These are phyloP conservation scores for Aspergillus bombycis DNA, from an alignment of 2,329 filamentous ascomycete genomes.

Conservation along the genomic window DNA sequence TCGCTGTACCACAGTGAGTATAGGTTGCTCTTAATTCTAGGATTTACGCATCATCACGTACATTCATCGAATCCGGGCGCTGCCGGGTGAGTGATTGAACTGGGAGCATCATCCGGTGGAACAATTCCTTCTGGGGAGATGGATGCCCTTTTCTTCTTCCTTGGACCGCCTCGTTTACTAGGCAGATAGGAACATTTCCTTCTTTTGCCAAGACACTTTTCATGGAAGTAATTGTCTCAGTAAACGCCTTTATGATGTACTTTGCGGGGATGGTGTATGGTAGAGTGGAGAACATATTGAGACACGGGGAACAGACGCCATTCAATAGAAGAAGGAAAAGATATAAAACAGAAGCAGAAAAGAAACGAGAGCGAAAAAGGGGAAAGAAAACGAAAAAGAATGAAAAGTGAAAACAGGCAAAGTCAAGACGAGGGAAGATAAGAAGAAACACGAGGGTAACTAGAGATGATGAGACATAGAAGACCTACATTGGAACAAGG, in stretches of 20 bases:
- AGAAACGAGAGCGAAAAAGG: slow-evolving; percentile 1
- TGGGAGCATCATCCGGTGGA: slow-evolving; percentile 25
- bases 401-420: background rate
- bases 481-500: slow-evolving; percentile 47
- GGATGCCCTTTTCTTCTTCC: slow-evolving; percentile 43
- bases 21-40: slow-evolving; percentile 1
- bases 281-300: background rate
- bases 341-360: too few species aligned
- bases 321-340: background rate
- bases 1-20: slow-evolving; percentile 29
- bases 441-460: background rate
- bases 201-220: slow-evolving; percentile 44
- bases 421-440: background rate
- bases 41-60: slow-evolving; percentile 24
- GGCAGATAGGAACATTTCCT: slow-evolving; percentile 47
- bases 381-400: background rate
- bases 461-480: background rate
- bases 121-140: slow-evolving; percentile 24
- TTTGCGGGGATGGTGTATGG: background rate
- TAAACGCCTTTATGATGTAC: background rate
- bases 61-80: slow-evolving; percentile 35
- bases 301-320: background rate
- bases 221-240: slow-evolving; percentile 12
- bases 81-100: slow-evolving; percentile 25
- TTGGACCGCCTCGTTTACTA: slow-evolving; percentile 49